Evolutionary conservation across 768 basidiomycete species (phyloP), one percentile per base, ranked within the genome.

Genomic region (Galerina sulciceps): DNA sequence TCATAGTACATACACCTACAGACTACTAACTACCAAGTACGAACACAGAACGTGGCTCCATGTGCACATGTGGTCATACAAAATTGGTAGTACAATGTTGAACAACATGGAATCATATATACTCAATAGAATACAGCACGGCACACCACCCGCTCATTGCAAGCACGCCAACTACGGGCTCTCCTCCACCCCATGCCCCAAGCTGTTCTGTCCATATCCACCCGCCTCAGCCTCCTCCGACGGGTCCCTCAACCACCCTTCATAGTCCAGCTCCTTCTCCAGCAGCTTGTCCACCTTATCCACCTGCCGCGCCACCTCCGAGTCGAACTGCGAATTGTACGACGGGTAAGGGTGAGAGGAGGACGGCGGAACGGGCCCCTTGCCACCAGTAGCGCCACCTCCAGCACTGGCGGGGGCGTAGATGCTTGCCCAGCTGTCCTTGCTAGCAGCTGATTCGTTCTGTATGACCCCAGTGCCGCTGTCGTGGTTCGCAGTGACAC

Each of bases 201-300:
- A 31, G 26, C 26, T 31, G 8, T 31, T 31, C 37, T 18, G 45
- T 14, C 41, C 40, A 20, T 22, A 43, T n/a, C 45, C 46, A 13
- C 55, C 58, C 4, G 38, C 49, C 26, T 57, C 55, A 22, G 41
- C 46, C 11, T 47, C 59, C 14, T 60, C 52, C 5, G 48, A 43
- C 18, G 62, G 63, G 37, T 65, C 55, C 23, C 53, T 55, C 36
- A 66, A 62, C 85, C 84, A 87, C 8, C 76, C 80, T 37, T 75
- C 78, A 60, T 80, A 85, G 60, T 86, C 85, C 4, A 87, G 78
- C 58, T 87, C 88, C 60, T 77, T 76, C 66, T 85, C 83, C 59
- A 88, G 70, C 60, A 86, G 65, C 67, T 81, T 83, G 47, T 76
- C 80, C 5, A 85, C 85, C 61, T 76, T 69, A 46, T 82, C 81